Conservation (phyloP, 176 grass and related monocot genomes). For the Bonia amplexicaulis region DNA sequence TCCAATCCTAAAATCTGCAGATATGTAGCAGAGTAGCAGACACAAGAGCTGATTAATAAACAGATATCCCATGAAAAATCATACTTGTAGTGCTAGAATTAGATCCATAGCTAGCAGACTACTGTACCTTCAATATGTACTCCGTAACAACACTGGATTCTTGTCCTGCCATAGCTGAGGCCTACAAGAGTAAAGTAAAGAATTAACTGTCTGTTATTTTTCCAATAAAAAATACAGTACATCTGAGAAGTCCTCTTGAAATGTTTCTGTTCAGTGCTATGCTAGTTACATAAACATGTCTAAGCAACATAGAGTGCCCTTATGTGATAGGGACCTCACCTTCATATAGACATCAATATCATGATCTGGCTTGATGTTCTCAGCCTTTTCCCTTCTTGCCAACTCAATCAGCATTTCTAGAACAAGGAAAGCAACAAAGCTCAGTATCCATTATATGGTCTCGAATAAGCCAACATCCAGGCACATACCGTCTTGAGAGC, state of each 20-base stretch:
- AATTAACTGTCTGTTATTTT: background rate
- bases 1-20: conserved; percentile 84
- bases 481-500: conserved; percentile 59
- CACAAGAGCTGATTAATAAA: conserved; percentile 17
- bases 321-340: conserved; percentile 28
- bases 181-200: conserved; percentile 42
- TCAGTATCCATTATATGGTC: conserved; percentile 6
- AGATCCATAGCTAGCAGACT: background rate
- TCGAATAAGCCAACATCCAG: background rate
- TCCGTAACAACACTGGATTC: conserved; percentile 78
- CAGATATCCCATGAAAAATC: background rate
- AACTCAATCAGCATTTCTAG: conserved; percentile 82
- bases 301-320: background rate
- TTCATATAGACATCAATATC: conserved; percentile 95
- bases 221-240: background rate
- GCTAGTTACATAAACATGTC: background rate
- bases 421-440: conserved; percentile 10
- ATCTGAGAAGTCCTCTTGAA: background rate
- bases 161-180: conserved; percentile 67
- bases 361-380: conserved; percentile 80
- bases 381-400: conserved; percentile 75
- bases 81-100: background rate
- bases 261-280: background rate
- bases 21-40: conserved; percentile 4
- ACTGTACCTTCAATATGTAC: conserved; percentile 82